Evolutionary conservation across 345 rosid genomes (phyloP), one percentile per base, ranked within the genome.

Genomic region (Heritiera fomes): DNA sequence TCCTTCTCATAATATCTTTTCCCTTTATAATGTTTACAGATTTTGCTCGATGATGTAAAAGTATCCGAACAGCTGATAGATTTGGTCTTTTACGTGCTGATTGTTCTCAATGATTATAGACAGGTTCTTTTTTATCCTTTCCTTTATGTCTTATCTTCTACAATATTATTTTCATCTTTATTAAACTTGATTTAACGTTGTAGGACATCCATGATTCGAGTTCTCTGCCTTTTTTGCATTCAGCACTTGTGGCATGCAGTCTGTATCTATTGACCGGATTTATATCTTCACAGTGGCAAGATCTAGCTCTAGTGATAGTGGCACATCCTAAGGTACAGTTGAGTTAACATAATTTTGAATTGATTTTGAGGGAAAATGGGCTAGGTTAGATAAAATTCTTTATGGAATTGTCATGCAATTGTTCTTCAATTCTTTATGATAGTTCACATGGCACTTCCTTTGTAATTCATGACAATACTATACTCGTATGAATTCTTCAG

Each of bases 11-110:
- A 73, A 30, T 75, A 52, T 41, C 76, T 67, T 76, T 32, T 41
- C 41, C 23, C 49, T 62, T 40, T 32, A 17, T 73, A 73, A 34
- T 61, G 53, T 75, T 70, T 81, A 64, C 90, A 97, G 99, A 87
- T 94, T 76, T 87, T 97, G 86, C 93, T 94, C 53, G 98, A 94
- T 79, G 99, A 97, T 87, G 90, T 90, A 68, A 90, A 85, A 86
- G 78, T 97, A 79, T 88, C 94, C 75, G 98, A 88, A 79, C 92
- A 91, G 83, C 81, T 93, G 79, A 71, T 94, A 80, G 98, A 93
- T 84, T 77, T 97, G 83, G 96, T 93, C 78, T 82, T 97, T 66
- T 80, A 84, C 83, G 61, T 83, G 67, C 77, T 88, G 32, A 82
- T 92, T 74, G 77, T 85, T 71, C 89, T 94, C 70, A 80, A 87